Percentiles rank a stretch among this genome's conserved stretches.
These are phyloP conservation scores for Salix purpurea DNA, from an alignment of 345 rosid genomes.

Conservation along the genomic window DNA sequence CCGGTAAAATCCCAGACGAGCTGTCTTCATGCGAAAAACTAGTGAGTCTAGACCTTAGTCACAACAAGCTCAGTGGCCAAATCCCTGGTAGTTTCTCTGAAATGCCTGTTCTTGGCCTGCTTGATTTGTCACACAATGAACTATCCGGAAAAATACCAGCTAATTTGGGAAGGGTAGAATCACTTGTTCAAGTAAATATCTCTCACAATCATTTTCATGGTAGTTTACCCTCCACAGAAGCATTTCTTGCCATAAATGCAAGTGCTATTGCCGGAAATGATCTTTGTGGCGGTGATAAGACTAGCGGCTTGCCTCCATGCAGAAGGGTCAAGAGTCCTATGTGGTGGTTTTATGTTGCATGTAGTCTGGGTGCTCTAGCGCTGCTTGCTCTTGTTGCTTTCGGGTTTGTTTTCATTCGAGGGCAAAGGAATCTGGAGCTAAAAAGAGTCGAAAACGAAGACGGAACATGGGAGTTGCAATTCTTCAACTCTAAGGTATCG, in stretches of 20 bases:
- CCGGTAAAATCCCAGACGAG: constrained; percentile 60
- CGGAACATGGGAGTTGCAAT: constrained; percentile 64
- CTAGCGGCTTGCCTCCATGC: constrained; percentile 56
- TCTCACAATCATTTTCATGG: constrained; percentile 44
- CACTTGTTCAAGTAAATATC: constrained; percentile 27
- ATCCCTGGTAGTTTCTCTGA: constrained; percentile 43
- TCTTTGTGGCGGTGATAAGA: constrained; percentile 53
- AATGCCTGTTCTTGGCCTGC: constrained; percentile 63
- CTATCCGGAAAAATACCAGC: constrained; percentile 62
- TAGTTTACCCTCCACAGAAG: constrained; percentile 63
- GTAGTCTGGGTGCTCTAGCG: constrained; percentile 32
- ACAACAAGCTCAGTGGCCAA: constrained; percentile 54
- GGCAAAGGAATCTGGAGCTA: constrained; percentile 27
- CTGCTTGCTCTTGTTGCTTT: constrained; percentile 32
- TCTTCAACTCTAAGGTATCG: constrained; percentile 44
- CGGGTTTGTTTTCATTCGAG: constrained; percentile 28
- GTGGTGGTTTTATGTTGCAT: constrained; percentile 50
- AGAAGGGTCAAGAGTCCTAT: constrained; percentile 26
- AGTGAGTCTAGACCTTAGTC: constrained; percentile 72
- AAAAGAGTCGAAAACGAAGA: constrained; percentile 61
- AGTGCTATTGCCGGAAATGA: constrained; percentile 61
- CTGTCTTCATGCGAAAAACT: constrained; percentile 67
- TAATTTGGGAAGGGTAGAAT: constrained; percentile 23
- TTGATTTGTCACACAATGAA: constrained; percentile 66
- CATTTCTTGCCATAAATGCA: constrained; percentile 69